Evolutionary conservation across 2,329 filamentous ascomycete genomes (phyloP).

Genomic region (Fusarium sp.): DNA sequence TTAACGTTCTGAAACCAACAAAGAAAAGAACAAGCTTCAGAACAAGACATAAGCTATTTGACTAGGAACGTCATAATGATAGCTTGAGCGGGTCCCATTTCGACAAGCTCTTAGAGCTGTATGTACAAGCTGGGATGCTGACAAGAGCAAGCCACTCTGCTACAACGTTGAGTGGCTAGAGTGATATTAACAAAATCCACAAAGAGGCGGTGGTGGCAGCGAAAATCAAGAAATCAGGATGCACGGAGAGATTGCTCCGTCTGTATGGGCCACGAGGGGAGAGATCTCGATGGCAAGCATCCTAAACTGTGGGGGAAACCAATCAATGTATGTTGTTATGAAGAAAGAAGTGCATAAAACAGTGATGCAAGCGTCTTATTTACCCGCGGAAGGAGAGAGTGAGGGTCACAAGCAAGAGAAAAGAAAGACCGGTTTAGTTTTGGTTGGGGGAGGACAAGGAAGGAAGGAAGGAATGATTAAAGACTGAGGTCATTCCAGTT

Average conservation of each 20-base stretch:
- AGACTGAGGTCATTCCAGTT: slow-evolving; percentile 7
- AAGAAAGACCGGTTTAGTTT: background rate
- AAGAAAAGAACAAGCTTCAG: slow-evolving; percentile 11
- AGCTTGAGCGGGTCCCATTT: slow-evolving; percentile 15
- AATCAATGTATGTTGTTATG: slow-evolving; percentile 5
- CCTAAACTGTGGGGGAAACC: slow-evolving; percentile 1
- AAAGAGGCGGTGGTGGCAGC: slow-evolving; percentile 19
- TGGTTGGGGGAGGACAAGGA: background rate
- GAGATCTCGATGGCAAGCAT: slow-evolving; percentile 37
- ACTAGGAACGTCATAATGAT: slow-evolving; percentile 6
- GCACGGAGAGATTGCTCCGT: slow-evolving; percentile 36
- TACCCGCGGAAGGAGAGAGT: background rate
- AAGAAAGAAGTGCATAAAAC: background rate
- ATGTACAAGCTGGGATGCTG: background rate
- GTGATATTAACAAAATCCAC: background rate
- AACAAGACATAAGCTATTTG: slow-evolving; percentile 1
- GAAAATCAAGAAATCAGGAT: slow-evolving; percentile 18
- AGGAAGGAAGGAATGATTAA: background rate
- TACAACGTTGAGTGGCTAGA: slow-evolving; percentile 8
- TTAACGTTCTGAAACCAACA: background rate
- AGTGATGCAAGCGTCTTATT: slow-evolving; percentile 12
- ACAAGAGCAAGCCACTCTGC: slow-evolving; percentile 12
- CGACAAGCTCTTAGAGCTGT: background rate
- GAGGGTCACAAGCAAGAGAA: background rate
- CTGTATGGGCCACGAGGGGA: slow-evolving; percentile 20